A percentile compares a stretch with the other conserved stretches of the same genome.
Conservation (phyloP, 257 asterid genomes). For the Plantago major region DNA sequence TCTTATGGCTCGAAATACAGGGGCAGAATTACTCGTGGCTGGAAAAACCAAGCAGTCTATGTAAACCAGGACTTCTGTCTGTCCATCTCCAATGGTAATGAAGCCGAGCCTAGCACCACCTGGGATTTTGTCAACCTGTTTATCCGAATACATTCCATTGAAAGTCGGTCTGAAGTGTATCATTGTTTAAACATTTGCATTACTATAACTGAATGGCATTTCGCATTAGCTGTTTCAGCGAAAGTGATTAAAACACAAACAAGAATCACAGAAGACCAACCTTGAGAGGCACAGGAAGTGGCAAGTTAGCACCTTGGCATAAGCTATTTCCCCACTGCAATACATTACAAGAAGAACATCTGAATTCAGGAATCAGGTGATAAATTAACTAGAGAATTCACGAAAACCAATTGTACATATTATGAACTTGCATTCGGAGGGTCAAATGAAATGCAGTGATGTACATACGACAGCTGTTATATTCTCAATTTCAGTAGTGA, state of each 20-base stretch:
- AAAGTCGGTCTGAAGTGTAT: too few relatives aligned
- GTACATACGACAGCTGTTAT: too few relatives aligned
- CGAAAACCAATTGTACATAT: background rate
- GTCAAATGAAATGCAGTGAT: too few relatives aligned
- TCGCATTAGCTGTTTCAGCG: background rate
- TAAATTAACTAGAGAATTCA: background rate
- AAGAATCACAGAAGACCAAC: slow-evolving; percentile 27
- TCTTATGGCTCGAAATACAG: slow-evolving; percentile 70
- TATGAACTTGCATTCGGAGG: too few relatives aligned
- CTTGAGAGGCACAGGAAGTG: slow-evolving; percentile 87
- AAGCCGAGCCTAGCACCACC: slow-evolving; percentile 95
- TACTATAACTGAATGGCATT: background rate
- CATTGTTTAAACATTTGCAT: too few relatives aligned
- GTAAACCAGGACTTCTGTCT: slow-evolving; percentile 63
- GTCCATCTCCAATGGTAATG: slow-evolving; percentile 60
- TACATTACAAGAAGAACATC: slow-evolving; percentile 11
- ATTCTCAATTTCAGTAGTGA: too few relatives aligned
- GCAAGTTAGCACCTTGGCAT: slow-evolving; percentile 86
- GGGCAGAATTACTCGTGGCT: slow-evolving; percentile 43
- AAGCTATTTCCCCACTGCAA: slow-evolving; percentile 95
- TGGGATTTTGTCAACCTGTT: slow-evolving; percentile 80
- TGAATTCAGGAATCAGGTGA: too few relatives aligned
- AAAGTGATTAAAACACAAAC: background rate
- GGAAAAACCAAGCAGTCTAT: slow-evolving; percentile 82
- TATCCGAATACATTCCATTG: too few relatives aligned